Conservation (phyloP, 768 basidiomycete genomes). For the Trametopsis cervina region DNA sequence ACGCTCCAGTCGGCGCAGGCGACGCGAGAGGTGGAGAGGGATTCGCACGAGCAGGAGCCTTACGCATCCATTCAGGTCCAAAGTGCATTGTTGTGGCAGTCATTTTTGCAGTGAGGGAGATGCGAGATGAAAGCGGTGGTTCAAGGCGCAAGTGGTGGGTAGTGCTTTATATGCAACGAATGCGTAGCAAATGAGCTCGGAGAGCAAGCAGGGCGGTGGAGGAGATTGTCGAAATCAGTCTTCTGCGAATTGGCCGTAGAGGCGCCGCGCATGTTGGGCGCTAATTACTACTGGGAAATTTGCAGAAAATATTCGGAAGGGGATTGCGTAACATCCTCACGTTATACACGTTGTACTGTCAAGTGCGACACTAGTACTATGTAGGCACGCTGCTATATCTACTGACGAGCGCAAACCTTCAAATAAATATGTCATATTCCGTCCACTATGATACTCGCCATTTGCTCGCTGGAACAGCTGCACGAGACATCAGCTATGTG, state of each 20-base stretch:
- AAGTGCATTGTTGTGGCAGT: slow-evolving; percentile 75
- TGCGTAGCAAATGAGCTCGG: neutral
- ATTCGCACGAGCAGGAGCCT: slow-evolving; percentile 46
- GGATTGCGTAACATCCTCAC: neutral
- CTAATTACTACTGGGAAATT: neutral
- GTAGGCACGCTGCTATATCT: neutral
- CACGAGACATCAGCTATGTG: slow-evolving; percentile 4
- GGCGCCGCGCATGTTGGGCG: slow-evolving; percentile 4
- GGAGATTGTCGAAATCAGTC: slow-evolving; percentile 3
- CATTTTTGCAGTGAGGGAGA: slow-evolving; percentile 29
- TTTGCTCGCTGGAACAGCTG: slow-evolving; percentile 61
- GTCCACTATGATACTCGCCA: slow-evolving; percentile 49
- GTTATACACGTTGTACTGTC: slow-evolving; percentile 1
- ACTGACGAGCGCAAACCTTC: neutral
- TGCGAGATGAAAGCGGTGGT: neutral
- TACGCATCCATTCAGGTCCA: slow-evolving; percentile 91
- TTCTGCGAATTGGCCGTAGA: neutral
- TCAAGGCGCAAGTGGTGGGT: neutral
- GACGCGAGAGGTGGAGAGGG: slow-evolving; percentile 45
- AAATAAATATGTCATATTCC: too few relatives aligned
- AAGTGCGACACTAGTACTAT: too few relatives aligned
- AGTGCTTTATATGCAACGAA: neutral
- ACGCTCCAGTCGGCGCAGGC: slow-evolving; percentile 40
- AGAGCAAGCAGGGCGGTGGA: slow-evolving; percentile 6
- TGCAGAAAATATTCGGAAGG: neutral